Base-by-base conservation (phyloP, 202 grass and related monocot species). In the Brachypodium distachyon region DNA sequence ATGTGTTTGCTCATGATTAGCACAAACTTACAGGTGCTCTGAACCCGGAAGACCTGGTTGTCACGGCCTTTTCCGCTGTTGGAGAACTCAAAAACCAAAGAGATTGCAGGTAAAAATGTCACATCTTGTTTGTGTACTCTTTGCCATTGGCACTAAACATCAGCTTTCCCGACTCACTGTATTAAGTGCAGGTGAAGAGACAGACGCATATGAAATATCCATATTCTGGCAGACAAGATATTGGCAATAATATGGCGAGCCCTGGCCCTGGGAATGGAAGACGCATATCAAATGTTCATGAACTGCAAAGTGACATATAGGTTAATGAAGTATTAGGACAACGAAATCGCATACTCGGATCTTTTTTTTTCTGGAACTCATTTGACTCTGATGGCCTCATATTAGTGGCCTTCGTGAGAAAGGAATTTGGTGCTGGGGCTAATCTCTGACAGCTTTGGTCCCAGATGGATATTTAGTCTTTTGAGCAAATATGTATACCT, bases 1-100 rank as follows among this genome's bases (percentile, higher is more conserved):
- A 19, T n/a, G 18, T 70, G 33, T 27, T 44, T 44, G 3, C 5
- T 19, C 62, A 70, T 76, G 19, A 43, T 81, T 40, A 46, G 36
- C 3, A 0, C 44, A 32, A 62, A 62, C 68, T 70, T 25, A 62
- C 63, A 86, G 84, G 29, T 76, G 77, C 54, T 86, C 84, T 4
- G 63, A 81, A 28, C 26, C 46, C 44, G 77, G 77, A 69, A 23
- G 27, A 69, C 64, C 63, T 18, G 71, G 71, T 55, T 81, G 72
- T 13, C 71, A 52, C 62, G 71, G 77, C 44, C 27, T 86, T 70
- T 81, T 86, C 63, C 62, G 54, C 22, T 86, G 84, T 54, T 81
- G 84, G 84, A 81, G 55, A 76, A 11, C 63, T 76, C 12, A 70
- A 36, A 86, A 54, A 62, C 39, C 71, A 31, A 76, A 70, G 27